Base-by-base conservation (phyloP, 2,329 filamentous ascomycete genomes). In the Penicillium verrucosum region DNA sequence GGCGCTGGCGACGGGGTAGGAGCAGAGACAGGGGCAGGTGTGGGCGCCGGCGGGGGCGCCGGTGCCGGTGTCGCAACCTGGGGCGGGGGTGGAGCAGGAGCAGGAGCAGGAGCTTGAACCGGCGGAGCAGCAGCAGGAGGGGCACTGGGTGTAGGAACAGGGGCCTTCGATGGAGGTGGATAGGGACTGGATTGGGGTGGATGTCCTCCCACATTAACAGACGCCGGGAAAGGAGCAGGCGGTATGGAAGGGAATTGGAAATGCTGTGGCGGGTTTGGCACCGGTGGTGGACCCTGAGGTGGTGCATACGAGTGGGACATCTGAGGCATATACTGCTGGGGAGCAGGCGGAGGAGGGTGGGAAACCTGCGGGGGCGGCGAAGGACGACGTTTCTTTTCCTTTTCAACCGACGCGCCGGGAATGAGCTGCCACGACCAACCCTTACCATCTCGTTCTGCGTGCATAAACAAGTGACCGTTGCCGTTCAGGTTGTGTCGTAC, bases 341-440 rank as follows among this genome's bases (percentile, higher is more conserved):
- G 65, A 52, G 68, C 61, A 29, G 66, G 61, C 43, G 66, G 48
- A 32, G 70, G 65, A 21, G 68, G 65, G 46, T 71, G 71, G 21
- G 69, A 67, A 10, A 67, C 65, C 51, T 71, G 71, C 34, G 72
- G 69, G 34, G 75, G 75, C 56, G 75, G 74, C 42, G 75, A 76
- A 23, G 75, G 75, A 37, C 75, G 70, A 70, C 84, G 82, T 64
- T 79, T 79, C 69, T 78, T 78, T 63, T 83, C 81, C 64, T 84
- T 85, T 61, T 85, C 83, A 41, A 86, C 82, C 3, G 82, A 83
- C 5, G 82, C 79, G 11, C 81, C 80, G 25, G 81, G 80, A 45
- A 84, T 81, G 63, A 86, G 80, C 54, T 81, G 79, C 85, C 85
- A 87, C 50, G 84, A 81, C 75, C 81, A 85, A 45, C 85, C 85